Evolutionary conservation across 345 rosid genomes (phyloP), one percentile per base, ranked within the genome.

Genomic region (Eucalyptus erythrocorys): DNA sequence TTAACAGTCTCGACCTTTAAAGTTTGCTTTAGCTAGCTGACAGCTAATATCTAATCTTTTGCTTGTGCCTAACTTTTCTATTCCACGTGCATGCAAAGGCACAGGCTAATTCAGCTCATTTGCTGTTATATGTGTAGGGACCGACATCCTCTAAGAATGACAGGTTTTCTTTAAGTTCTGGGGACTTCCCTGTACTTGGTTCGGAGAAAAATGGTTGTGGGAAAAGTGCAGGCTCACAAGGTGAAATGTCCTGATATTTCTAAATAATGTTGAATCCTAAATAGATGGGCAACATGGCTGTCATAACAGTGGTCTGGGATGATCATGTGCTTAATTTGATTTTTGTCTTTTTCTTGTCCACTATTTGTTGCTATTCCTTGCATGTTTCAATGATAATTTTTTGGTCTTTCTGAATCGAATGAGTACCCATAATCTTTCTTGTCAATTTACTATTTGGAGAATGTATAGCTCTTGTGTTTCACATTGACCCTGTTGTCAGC

Each of bases 141-240:
- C 87, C 90, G 48, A 37, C 91, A 90, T 93, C 95, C 64, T 90
- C 93, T 71, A 95, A 96, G 94, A 94, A 91, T 86, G 98, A 94
- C 87, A 96, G 94, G 85, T 98, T 98, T 94, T 94, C 99, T 89
- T 93, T 96, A 91, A 91, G 95, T 81, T 92, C 99, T 86, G 98
- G 99, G 89, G 99, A 98, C 93, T 98, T 98, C 91, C 99, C 99
- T 48, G 93, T 95, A 16, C 99, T 98, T 90, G 99, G 99, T 86
- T 92, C 98, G n/a, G 98, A 97, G 84, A 98, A 93, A 87, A 97
- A 93, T 85, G 89, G 88, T 90, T 91, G 94, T 89, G 95, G 90
- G 81, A 95, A 93, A 89, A 92, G 91, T 91, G 10, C 90, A 13
- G 95, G 90, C 76, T 92, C 94, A 84, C 95, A 94, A 95, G 99